Base-by-base conservation (phyloP, 768 basidiomycete species). In the Hypholoma sublateritium region DNA sequence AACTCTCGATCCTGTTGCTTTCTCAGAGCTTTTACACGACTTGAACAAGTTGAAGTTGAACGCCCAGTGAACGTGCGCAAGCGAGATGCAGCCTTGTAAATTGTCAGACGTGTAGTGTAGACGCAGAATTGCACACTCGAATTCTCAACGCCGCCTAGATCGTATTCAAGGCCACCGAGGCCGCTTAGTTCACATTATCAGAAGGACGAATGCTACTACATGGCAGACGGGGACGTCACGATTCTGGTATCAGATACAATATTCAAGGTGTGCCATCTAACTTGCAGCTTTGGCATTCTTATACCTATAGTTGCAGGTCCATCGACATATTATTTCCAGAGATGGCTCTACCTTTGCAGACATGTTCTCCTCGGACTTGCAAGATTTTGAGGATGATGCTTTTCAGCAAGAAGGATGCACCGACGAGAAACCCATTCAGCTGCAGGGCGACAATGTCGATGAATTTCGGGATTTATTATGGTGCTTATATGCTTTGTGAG, bases 401-500 rank as follows among this genome's bases (percentile, higher is more conserved):
- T 63, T 36, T 67, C 68, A 13, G 62, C 53, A 73, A 17, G 83
- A 84, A 59, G 83, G 82, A 2, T 70, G 70, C 53, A 74, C 72
- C 63, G 83, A 84, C 67, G 77, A 78, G 59, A 74, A 76, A 37
- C 83, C 81, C 2, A 80, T 83, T 36, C 65, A 70, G 28, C 70
- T 84, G 34, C 76, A 74, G 37, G 81, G 80, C 13, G 82, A 84
- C 57, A 74, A 74, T 5, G 75, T 74, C 21, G 77, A 78, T 43
- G 77, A 81, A 47, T 82, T 83, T 61, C 72, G 77, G 0, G 75
- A 77, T n/a, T 65, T 84, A 28, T 67, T 82, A 48, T 81, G 80
- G 78, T 74, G 78, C 0, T 62, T 83, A 47, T 83, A 83, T 60
- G 80, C 80, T 7, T 59, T 82, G 81, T 83, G 70, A 67, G 81